Evolutionary conservation across 1,284 basidiomycete species (phyloP).

Genomic region (Cystobasidium sp.): DNA sequence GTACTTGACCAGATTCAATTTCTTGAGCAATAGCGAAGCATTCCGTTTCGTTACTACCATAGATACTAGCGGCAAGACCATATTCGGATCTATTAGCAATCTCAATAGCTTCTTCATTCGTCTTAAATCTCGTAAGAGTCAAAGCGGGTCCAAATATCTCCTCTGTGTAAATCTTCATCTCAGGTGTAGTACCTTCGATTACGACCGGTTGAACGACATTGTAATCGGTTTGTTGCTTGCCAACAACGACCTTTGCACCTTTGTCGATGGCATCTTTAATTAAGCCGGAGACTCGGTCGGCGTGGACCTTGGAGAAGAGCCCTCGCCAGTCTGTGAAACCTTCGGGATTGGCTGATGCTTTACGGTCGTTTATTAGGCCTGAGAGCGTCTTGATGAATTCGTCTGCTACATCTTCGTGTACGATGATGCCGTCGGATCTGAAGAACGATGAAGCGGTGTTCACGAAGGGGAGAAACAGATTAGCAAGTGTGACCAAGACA

Average conservation of each 20-base stretch:
- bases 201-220: conserved; percentile 65
- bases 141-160: conserved; percentile 67
- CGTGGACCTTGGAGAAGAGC: conserved; percentile 64
- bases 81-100: conserved; percentile 54
- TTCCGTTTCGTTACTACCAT: conserved; percentile 42
- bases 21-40: conserved; percentile 45
- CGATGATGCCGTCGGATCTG: conserved; percentile 44
- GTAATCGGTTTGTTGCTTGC: conserved; percentile 42
- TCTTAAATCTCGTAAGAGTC: conserved; percentile 51
- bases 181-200: conserved; percentile 61
- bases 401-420: conserved; percentile 51
- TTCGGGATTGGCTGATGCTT: conserved; percentile 62
- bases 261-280: conserved; percentile 63
- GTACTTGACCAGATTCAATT: conserved; percentile 54
- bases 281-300: conserved; percentile 62
- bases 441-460: conserved; percentile 52
- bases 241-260: conserved; percentile 62
- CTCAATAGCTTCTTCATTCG: conserved; percentile 51
- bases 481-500: conserved; percentile 46
- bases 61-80: conserved; percentile 54
- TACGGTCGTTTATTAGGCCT: conserved; percentile 27
- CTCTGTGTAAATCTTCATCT: conserved; percentile 60
- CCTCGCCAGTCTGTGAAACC: conserved; percentile 46
- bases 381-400: conserved; percentile 47
- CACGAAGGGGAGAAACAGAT: conserved; percentile 70